Base-by-base conservation (phyloP, 208 protist species). In the Trypanosoma melophagium region DNA sequence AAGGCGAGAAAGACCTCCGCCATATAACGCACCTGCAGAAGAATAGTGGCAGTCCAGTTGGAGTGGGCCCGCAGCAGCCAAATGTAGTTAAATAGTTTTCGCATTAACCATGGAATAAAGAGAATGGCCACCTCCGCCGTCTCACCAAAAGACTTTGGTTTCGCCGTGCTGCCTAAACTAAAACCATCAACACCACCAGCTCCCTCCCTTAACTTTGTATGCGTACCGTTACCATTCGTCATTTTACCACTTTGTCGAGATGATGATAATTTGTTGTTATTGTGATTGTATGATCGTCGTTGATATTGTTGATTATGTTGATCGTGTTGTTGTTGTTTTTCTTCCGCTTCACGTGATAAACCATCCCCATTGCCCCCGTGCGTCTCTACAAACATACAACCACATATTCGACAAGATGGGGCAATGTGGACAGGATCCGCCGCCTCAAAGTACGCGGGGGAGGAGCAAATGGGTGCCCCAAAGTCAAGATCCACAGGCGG, bases 401-500 rank as follows among this genome's bases (percentile, higher is more conserved):
- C 89, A 71, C 89, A 95, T n/a, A 72, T 70, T 22, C 64, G 67
- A 72, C 89, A 95, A 9, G 77, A 78, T 17, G 89, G 85, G 64
- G 79, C 77, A 57, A 95, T 74, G 58, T 77, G 69, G 10, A 59
- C 69, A 28, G 89, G 89, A 51, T 89, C 80, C 16, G 89, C 89
- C 14, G 89, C 86, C 60, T 95, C 89, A 76, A 95, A 75, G 71
- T 86, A 95, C 3, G 70, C 67, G 14, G 84, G 68, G 13, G 60
- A 77, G n/a, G 89, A 93, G 25, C 81, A 76, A 28, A 83, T 72
- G 19, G 87, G 87, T 7, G 85, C 84, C 17, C 89, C 89, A 79
- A 88, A 95, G 79, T 95, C 89, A 22, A 95, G 66, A 65, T 93
- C 80, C 24, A 95, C 76, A 44, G 67, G 53, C 9, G 89, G 84